Evolutionary conservation across 2,329 filamentous ascomycete species (phyloP), one percentile per base, ranked within the genome.

Genomic region (Cryoendolithus antarcticus): DNA sequence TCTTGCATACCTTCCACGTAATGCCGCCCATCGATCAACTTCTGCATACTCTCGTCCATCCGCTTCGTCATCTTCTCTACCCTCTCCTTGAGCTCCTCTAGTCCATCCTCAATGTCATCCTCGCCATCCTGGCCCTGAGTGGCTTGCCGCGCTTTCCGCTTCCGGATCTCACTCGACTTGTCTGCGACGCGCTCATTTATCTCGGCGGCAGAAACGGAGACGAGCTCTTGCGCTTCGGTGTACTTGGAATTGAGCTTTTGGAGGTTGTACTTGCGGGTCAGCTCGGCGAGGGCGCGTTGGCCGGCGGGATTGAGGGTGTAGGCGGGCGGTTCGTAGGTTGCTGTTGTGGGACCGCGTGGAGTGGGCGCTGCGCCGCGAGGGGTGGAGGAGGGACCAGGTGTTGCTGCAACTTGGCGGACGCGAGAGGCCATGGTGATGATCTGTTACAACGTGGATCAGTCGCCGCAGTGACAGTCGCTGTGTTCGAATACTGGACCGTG

Each of bases 11-110:
- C 52, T 39, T 64, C 56, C 9, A 73, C 54, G 42, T 62, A 66
- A 6, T 66, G 59, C 41, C 69, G 63, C 6, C 64, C 64, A 56
- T 82, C 78, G 42, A 82, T 71, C 35, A 75, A 56, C 9, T 65
- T 61, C 10, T 77, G 66, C 51, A 80, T 68, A 34, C 62, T 64
- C 51, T 69, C 63, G 47, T 82, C 78, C 52, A 80, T 64, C 37
- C 66, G 63, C 21, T 58, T 55, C 1, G 74, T 80, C 48, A 74
- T 60, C 3, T 58, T 55, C 10, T 68, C 60, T 2, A 77, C 72
- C 40, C 66, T 62, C 12, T 60, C 56, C 40, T 59, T 43, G 39
- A 64, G 48, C 24, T 62, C 54, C 7, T 58, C 55, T 34, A 72
- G 46, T 40, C 63, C 59, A 19, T 58, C 53, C 13, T 64, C 61